A percentile compares a stretch with the other conserved stretches of the same genome.
These are phyloP conservation scores for Starmera quercuum DNA, from an alignment of 805 yeast species.

Conservation along the genomic window DNA sequence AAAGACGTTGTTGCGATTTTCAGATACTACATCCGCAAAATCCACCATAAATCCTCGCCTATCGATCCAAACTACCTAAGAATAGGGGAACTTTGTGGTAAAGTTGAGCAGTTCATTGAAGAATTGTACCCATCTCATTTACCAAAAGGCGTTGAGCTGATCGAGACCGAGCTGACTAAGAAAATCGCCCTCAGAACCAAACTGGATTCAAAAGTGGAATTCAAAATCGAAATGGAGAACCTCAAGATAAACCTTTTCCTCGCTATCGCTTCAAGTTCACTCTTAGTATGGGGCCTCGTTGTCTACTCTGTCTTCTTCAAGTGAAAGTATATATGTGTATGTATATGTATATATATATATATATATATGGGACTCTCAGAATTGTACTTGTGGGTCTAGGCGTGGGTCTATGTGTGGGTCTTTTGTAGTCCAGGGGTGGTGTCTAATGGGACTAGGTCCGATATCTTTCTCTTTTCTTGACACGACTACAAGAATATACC, in stretches of 20 bases:
- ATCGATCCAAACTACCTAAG: conserved; percentile 80
- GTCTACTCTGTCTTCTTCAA: too few species aligned
- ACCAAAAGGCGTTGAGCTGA: conserved; percentile 45
- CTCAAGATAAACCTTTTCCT: conserved; percentile 15
- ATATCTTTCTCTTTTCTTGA: too few species aligned
- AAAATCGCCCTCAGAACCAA: conserved; percentile 36
- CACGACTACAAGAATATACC: too few species aligned
- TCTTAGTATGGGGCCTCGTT: neutral
- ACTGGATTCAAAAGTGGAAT: conserved; percentile 28
- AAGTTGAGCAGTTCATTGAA: conserved; percentile 84
- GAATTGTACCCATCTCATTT: conserved; percentile 57
- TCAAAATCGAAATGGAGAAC: conserved; percentile 16
- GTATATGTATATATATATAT: too few species aligned
- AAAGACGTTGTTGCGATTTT: conserved; percentile 73
- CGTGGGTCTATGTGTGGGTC: too few species aligned
- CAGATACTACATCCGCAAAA: conserved; percentile 60
- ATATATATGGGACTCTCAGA: too few species aligned
- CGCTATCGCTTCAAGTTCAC: conserved; percentile 1
- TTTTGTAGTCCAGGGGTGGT: too few species aligned
- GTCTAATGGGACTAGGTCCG: too few species aligned
- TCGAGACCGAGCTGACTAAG: conserved; percentile 25
- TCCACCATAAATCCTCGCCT: conserved; percentile 74
- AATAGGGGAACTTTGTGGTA: conserved; percentile 80
- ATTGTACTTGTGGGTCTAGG: too few species aligned
- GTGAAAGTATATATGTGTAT: too few species aligned